phyloP scores from a whole-genome alignment of 202 grass and related monocot genomes.

The Carex arenaria region DNA sequence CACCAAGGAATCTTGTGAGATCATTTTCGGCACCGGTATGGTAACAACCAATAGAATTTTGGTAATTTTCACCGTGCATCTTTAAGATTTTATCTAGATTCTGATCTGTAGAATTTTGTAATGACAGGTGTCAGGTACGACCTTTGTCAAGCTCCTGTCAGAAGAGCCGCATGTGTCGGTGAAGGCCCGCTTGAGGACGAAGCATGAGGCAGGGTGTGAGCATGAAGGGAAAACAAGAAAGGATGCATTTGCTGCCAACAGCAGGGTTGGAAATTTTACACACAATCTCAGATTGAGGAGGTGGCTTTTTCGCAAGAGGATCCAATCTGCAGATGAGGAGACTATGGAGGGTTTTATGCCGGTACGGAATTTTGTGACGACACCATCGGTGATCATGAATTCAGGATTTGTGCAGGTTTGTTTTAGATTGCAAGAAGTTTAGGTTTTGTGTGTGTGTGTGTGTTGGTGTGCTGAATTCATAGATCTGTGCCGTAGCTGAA shows the following conservation, averaged over 20 bases:
- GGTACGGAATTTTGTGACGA: conserved; percentile 44
- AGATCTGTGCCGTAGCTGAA: background rate
- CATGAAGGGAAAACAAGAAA: conserved; percentile 70
- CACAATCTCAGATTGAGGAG: conserved; percentile 65
- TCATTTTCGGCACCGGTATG: conserved; percentile 81
- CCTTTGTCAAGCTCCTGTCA: conserved; percentile 71
- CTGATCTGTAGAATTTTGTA: background rate
- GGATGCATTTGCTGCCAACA: conserved; percentile 48
- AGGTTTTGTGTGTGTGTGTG: background rate
- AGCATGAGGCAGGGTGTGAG: conserved; percentile 38
- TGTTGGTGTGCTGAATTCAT: background rate
- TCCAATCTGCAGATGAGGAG: conserved; percentile 42
- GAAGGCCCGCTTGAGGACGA: conserved; percentile 37
- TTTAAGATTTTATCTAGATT: background rate
- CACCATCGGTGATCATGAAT: conserved; percentile 66
- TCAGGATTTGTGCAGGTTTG: conserved; percentile 62
- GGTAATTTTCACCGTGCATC: background rate
- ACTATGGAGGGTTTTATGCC: conserved; percentile 50
- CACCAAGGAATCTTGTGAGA: conserved; percentile 68
- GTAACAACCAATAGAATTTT: background rate
- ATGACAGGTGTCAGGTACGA: conserved; percentile 43
- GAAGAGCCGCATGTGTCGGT: conserved; percentile 52
- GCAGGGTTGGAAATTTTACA: conserved; percentile 61
- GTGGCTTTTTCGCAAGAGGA: conserved; percentile 78
- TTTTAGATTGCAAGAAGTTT: background rate